Conservation (phyloP, 106 monocot genomes). For the Chionographis japonica region DNA sequence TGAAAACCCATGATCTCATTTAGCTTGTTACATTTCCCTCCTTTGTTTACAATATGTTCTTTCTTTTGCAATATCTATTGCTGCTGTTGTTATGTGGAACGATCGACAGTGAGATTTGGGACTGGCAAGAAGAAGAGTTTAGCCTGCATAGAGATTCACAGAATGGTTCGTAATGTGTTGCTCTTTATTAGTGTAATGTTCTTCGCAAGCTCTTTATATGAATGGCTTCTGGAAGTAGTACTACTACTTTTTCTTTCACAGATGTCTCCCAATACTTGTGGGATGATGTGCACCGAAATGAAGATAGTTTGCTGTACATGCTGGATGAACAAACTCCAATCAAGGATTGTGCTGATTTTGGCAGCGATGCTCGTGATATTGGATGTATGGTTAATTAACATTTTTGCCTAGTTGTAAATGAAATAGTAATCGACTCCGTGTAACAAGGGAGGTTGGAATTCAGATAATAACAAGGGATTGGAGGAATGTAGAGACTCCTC, state of each 20-base stretch:
- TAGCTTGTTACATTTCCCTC: background rate
- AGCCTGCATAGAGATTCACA: slow-evolving; percentile 23
- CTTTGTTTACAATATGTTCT: background rate
- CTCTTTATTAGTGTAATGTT: background rate
- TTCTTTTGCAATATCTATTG: background rate
- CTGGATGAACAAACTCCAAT: slow-evolving; percentile 83
- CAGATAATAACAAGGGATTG: slow-evolving; percentile 43
- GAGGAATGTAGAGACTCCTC: slow-evolving; percentile 52
- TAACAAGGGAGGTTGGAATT: slow-evolving; percentile 17
- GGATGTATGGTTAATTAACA: slow-evolving; percentile 27
- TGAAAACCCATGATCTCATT: no score
- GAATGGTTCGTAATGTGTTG: slow-evolving; percentile 27
- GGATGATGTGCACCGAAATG: slow-evolving; percentile 52
- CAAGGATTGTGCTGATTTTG: slow-evolving; percentile 65
- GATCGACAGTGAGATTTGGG: slow-evolving; percentile 56
- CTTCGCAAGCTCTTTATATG: background rate
- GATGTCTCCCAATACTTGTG: slow-evolving; percentile 46
- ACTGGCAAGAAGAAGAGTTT: slow-evolving; percentile 62
- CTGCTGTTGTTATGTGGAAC: background rate
- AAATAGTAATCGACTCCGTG: background rate
- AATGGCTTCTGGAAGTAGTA: background rate
- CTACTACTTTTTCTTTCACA: slow-evolving; percentile 1
- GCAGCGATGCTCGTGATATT: slow-evolving; percentile 18
- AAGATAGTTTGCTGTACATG: slow-evolving; percentile 51
- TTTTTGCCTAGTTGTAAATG: background rate